Evolutionary conservation across 768 basidiomycete species (phyloP).

Genomic region (Serendipita sp.): DNA sequence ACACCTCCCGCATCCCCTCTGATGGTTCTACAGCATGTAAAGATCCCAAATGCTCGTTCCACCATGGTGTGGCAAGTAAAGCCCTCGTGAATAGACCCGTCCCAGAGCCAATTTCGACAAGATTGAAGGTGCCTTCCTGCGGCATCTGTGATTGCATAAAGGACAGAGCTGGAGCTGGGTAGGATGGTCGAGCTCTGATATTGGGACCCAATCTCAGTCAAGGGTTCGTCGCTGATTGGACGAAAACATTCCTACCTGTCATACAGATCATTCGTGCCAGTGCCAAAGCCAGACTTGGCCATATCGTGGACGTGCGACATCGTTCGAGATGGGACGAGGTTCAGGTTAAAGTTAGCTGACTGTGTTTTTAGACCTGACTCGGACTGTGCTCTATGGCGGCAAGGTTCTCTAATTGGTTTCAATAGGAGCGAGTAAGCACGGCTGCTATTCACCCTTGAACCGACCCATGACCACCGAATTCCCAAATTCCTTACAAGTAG

Average conservation of each 20-base stretch:
- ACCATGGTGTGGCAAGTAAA: conserved; percentile 45
- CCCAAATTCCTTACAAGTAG: not conserved
- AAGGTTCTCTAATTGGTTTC: no score
- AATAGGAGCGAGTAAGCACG: not conserved
- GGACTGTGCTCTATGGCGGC: no score
- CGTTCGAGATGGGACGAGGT: conserved; percentile 17
- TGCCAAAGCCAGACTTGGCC: conserved; percentile 58
- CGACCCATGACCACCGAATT: not conserved
- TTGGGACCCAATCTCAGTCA: not conserved
- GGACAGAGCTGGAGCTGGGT: conserved; percentile 44
- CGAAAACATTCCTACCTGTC: conserved; percentile 32
- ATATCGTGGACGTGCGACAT: conserved; percentile 35
- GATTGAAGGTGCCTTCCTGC: conserved; percentile 29
- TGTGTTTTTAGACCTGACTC: not conserved
- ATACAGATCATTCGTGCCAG: conserved; percentile 71
- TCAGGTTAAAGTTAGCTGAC: not conserved
- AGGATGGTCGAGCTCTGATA: conserved; percentile 62
- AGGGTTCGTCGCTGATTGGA: not conserved
- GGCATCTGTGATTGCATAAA: conserved; percentile 38
- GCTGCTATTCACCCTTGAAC: not conserved
- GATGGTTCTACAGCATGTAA: conserved; percentile 66
- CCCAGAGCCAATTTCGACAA: conserved; percentile 67
- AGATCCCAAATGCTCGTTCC: conserved; percentile 31
- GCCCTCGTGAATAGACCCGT: conserved; percentile 84
- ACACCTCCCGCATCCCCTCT: conserved; percentile 60